Conservation (phyloP, 306 rosid genomes). For the Dalbergia cultrata region DNA sequence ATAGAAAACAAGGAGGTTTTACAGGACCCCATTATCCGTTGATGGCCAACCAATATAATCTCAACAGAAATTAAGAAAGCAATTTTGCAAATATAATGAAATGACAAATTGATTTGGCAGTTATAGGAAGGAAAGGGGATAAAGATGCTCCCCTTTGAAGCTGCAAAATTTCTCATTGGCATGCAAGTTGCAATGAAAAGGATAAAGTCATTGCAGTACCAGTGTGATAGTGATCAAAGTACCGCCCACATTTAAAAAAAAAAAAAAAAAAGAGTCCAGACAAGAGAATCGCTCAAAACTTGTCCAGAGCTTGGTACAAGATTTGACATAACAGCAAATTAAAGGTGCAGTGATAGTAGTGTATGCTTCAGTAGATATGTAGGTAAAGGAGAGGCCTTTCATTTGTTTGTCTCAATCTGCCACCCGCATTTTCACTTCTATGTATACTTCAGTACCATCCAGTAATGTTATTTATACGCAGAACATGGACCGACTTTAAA, state of each 20-base stretch:
- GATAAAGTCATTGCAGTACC: slow-evolving; percentile 25
- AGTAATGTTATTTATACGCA: no score
- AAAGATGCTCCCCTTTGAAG: slow-evolving; percentile 46
- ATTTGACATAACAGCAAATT: slow-evolving; percentile 39
- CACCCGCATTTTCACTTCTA: slow-evolving; percentile 38
- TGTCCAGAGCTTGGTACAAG: slow-evolving; percentile 65
- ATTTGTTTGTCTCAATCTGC: slow-evolving; percentile 50
- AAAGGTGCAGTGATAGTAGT: slow-evolving; percentile 40
- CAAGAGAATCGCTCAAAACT: slow-evolving; percentile 61
- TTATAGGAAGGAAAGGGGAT: slow-evolving; percentile 26
- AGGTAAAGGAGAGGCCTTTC: slow-evolving; percentile 49
- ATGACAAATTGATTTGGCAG: slow-evolving; percentile 42
- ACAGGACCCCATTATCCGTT: slow-evolving; percentile 50
- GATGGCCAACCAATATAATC: slow-evolving; percentile 30
- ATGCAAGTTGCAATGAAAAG: slow-evolving; percentile 46
- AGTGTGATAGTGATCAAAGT: slow-evolving; percentile 20
- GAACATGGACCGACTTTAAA: no score
- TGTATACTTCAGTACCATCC: no score
- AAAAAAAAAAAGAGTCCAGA: slow-evolving; percentile 42
- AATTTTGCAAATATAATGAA: slow-evolving; percentile 42
- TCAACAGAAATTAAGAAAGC: slow-evolving; percentile 35
- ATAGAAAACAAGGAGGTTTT: slow-evolving; percentile 45
- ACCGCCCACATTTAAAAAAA: slow-evolving; percentile 17
- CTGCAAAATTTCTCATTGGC: slow-evolving; percentile 51
- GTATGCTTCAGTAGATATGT: slow-evolving; percentile 35